Evolutionary conservation across 2,329 filamentous ascomycete genomes (phyloP).

Genomic region (Hypoxylon sp.): DNA sequence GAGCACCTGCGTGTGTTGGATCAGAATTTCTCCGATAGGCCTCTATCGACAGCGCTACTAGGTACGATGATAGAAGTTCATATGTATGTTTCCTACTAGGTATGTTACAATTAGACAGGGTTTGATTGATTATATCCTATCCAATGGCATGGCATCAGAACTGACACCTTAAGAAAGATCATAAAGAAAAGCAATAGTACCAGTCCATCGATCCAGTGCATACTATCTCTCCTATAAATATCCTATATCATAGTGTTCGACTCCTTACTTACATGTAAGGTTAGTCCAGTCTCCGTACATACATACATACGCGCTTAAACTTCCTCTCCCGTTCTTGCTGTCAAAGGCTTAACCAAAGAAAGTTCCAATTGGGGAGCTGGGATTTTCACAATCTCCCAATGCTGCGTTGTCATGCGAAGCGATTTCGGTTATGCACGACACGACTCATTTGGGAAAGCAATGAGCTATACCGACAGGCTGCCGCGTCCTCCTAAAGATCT

Average conservation of each 20-base stretch:
- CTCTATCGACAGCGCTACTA: background rate
- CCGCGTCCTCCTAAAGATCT: conserved; percentile 19
- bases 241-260: conserved; percentile 7
- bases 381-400: conserved; percentile 33
- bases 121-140: conserved; percentile 21
- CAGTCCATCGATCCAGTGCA: conserved; percentile 6
- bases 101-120: conserved; percentile 26
- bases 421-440: conserved; percentile 41
- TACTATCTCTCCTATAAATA: conserved; percentile 4
- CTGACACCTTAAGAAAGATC: conserved; percentile 1
- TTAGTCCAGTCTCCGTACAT: conserved; percentile 13
- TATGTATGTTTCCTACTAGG: conserved; percentile 17
- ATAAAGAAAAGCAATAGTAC: conserved; percentile 4
- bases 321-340: background rate
- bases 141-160: conserved; percentile 11
- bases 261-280: conserved; percentile 3
- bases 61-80: conserved; percentile 8
- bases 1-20: conserved; percentile 26
- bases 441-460: conserved; percentile 28
- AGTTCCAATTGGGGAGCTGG: conserved; percentile 23
- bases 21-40: conserved; percentile 35
- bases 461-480: conserved; percentile 1
- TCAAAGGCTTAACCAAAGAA: background rate
- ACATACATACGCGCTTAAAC: background rate
- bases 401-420: conserved; percentile 27